These are phyloP conservation scores for Sporothrix brasiliensis DNA, from an alignment of 2,329 filamentous ascomycete species.

Conservation along the genomic window DNA sequence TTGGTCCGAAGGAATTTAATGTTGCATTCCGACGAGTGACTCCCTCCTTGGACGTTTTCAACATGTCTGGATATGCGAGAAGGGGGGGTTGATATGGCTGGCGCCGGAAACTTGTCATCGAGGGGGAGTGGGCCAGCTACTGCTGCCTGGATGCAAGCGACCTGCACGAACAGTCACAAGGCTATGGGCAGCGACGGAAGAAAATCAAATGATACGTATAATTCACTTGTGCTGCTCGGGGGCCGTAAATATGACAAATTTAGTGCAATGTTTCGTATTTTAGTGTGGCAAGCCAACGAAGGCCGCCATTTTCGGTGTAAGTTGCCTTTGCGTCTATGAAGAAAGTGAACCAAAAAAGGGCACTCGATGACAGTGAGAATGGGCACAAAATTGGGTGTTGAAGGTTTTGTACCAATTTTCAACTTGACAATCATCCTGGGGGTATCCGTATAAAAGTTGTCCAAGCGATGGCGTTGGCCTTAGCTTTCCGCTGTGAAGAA, in stretches of 20 bases:
- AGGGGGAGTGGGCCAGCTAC: background rate
- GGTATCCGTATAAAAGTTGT: conserved; percentile 9
- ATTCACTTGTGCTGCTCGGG: background rate
- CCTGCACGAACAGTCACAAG: background rate
- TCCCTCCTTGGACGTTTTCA: background rate
- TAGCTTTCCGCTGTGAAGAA: background rate
- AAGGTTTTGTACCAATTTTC: background rate
- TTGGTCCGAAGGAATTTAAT: background rate
- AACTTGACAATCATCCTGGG: background rate
- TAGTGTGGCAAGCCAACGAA: background rate
- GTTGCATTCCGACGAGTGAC: background rate
- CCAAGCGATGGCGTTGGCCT: background rate
- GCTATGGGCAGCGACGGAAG: background rate
- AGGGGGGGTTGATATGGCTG: background rate
- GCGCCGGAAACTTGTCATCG: background rate
- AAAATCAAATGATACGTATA: background rate
- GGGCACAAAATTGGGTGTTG: background rate
- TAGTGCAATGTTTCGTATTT: background rate
- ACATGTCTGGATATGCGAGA: background rate
- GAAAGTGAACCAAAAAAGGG: background rate
- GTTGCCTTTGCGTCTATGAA: conserved; percentile 6
- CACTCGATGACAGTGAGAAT: background rate
- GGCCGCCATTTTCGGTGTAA: background rate
- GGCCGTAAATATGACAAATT: too few species aligned
- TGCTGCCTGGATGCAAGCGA: background rate